Conservation (phyloP, 176 grass and related monocot genomes). For the Oryza australiensis region DNA sequence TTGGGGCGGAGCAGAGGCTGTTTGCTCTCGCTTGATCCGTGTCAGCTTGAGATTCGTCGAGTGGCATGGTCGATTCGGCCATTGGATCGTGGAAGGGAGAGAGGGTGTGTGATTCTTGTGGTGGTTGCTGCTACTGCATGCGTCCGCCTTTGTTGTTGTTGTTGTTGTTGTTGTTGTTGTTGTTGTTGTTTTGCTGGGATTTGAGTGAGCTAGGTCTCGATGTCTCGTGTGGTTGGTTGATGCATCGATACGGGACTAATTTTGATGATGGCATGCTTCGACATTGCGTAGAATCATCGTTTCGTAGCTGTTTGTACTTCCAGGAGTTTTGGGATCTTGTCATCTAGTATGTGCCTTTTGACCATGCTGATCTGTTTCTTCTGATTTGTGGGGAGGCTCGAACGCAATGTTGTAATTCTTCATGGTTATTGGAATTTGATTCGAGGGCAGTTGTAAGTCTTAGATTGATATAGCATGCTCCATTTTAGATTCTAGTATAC, state of each 20-base stretch:
- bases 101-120: constrained; percentile 2
- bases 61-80: neutral
- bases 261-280: neutral
- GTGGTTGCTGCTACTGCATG: neutral
- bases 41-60: constrained; percentile 19
- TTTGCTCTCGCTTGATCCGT: no score
- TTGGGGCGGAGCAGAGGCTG: constrained; percentile 4
- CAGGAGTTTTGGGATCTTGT: constrained; percentile 22
- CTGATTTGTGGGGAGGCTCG: neutral
- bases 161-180: no score
- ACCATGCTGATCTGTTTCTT: neutral
- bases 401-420: constrained; percentile 25
- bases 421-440: neutral
- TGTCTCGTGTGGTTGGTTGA: neutral
- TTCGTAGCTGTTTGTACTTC: neutral
- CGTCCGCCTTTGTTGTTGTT: neutral
- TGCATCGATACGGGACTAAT: neutral
- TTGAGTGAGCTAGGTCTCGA: neutral
- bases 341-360: neutral
- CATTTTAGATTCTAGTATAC: neutral
- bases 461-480: neutral
- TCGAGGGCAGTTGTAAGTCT: neutral
- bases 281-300: neutral
- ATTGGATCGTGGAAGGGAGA: constrained; percentile 14
- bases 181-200: constrained; percentile 13